These are phyloP conservation scores for Scleromitrula shiraiana DNA, from an alignment of 2,329 filamentous ascomycete genomes.

Conservation along the genomic window DNA sequence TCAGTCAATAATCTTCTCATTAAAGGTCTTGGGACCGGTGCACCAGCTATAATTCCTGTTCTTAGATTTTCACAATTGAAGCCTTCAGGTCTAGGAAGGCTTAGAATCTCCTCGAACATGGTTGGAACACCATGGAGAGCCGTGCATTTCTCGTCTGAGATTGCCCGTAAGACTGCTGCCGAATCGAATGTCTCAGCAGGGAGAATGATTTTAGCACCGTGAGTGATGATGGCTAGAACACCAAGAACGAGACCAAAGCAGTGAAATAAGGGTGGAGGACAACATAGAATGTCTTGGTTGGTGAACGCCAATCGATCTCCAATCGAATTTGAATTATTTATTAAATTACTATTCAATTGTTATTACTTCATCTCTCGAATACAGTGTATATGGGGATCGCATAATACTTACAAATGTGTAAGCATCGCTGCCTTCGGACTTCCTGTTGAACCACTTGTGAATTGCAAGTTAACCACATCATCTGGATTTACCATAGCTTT, in stretches of 20 bases:
- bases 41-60: constrained; percentile 73
- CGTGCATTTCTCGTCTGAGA: constrained; percentile 61
- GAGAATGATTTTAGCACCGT: constrained; percentile 65
- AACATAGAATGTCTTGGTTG: constrained; percentile 62
- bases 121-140: constrained; percentile 75
- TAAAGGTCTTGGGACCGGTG: constrained; percentile 65
- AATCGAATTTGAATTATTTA: constrained; percentile 22
- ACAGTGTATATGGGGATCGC: too few species aligned
- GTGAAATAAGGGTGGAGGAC: constrained; percentile 70
- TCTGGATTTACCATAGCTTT: constrained; percentile 51
- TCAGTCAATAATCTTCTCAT: constrained; percentile 65
- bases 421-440: constrained; percentile 69
- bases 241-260: constrained; percentile 76
- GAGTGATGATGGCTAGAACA: neutral
- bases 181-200: constrained; percentile 68
- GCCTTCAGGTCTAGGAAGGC: constrained; percentile 9
- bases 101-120: constrained; percentile 42
- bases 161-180: constrained; percentile 54
- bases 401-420: constrained; percentile 36
- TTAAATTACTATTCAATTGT: constrained; percentile 17
- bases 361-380: neutral
- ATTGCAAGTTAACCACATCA: constrained; percentile 67
- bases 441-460: constrained; percentile 68
- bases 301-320: constrained; percentile 44
- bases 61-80: constrained; percentile 44